A percentile compares a stretch with the other conserved stretches of the same genome.
phyloP scores from a whole-genome alignment of 129 eudicot genomes.

The Logfia minima region DNA sequence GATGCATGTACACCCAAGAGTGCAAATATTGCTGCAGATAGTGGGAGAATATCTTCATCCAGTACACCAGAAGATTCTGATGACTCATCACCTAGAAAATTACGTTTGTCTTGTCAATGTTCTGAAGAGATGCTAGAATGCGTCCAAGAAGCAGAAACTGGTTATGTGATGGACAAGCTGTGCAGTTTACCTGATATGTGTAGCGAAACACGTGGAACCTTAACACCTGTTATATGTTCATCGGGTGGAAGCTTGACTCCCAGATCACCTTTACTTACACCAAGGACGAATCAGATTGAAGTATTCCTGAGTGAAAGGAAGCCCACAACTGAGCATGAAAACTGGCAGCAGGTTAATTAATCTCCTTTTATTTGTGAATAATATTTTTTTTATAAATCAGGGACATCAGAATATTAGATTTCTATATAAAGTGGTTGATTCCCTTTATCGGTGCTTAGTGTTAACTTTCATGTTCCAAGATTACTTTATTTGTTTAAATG shows the following conservation, averaged over 20 bases:
- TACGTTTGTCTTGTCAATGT: constrained; percentile 31
- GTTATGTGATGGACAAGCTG: constrained; percentile 45
- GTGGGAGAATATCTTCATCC: constrained; percentile 46
- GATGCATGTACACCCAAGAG: constrained; percentile 80
- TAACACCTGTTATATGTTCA: constrained; percentile 45
- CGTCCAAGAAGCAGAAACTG: constrained; percentile 47
- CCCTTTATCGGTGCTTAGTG: background rate
- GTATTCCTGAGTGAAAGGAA: constrained; percentile 57
- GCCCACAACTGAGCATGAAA: constrained; percentile 73
- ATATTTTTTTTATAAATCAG: too few relatives aligned
- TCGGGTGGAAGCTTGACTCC: constrained; percentile 80
- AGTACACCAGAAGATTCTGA: constrained; percentile 60
- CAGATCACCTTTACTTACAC: constrained; percentile 83
- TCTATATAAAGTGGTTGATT: too few relatives aligned
- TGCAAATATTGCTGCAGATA: constrained; percentile 44
- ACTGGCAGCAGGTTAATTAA: constrained; percentile 59
- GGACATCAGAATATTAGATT: too few relatives aligned
- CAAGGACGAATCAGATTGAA: constrained; percentile 76
- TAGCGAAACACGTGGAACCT: constrained; percentile 41
- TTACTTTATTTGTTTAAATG: too few relatives aligned
- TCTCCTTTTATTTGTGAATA: background rate
- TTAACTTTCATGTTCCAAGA: background rate
- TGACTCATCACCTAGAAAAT: constrained; percentile 51
- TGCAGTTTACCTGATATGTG: constrained; percentile 40
- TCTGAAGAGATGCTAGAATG: constrained; percentile 58